These are phyloP conservation scores for Dionaea muscipula DNA, from an alignment of 179 eudicot genomes.

Conservation along the genomic window DNA sequence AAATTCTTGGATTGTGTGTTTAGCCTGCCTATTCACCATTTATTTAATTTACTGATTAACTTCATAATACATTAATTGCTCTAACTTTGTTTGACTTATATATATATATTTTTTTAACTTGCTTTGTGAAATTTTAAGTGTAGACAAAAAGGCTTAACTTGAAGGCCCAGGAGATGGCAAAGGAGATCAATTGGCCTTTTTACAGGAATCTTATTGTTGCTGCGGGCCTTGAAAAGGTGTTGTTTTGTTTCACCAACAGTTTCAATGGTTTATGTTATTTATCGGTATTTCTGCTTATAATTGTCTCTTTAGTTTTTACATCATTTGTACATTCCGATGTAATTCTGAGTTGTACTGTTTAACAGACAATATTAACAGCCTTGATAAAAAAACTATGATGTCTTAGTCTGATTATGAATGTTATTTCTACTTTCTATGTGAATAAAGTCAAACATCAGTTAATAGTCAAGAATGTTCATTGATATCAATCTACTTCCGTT, in stretches of 20 bases:
- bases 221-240: slow-evolving; percentile 25
- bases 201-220: slow-evolving; percentile 31
- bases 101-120: slow-evolving; percentile 1
- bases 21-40: not conserved
- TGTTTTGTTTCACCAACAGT: not conserved
- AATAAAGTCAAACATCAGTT: no score
- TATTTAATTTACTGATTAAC: slow-evolving; percentile 2
- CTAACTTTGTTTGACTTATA: not conserved
- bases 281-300: not conserved
- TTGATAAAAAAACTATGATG: not conserved
- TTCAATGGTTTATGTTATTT: not conserved
- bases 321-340: no score
- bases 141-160: slow-evolving; percentile 50
- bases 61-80: not conserved
- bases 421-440: not conserved
- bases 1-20: no score
- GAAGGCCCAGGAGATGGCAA: slow-evolving; percentile 51
- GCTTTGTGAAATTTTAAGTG: slow-evolving; percentile 8
- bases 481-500: no score
- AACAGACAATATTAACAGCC: no score
- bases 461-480: no score
- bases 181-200: slow-evolving; percentile 58
- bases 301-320: not conserved
- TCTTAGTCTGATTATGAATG: not conserved
- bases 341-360: no score